Evolutionary conservation across 1,284 basidiomycete species (phyloP), one percentile per base, ranked within the genome.

Genomic region (Sutorius eximius): DNA sequence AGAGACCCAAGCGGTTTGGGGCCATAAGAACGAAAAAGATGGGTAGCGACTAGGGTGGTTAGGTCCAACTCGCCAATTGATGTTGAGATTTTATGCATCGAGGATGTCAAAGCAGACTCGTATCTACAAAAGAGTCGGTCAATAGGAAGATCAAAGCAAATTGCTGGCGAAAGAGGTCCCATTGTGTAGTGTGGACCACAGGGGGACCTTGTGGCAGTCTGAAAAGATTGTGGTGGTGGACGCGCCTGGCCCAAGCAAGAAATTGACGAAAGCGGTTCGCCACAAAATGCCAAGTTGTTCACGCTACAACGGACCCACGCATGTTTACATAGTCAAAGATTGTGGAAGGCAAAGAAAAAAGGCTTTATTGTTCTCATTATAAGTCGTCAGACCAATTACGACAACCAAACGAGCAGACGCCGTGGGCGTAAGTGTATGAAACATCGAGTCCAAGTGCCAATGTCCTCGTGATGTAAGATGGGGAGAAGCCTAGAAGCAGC

Each of bases 61-160:
- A n/a, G 24, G 36, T 30, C 16, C 38, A 48, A 5, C 47, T 24
- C 40, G 30, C 49, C 27, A 41, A 11, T 5, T 33, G 37, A 34
- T 38, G n/a, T 37, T 20, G 22, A 30, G 13, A 10, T 36, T 20
- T 54, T 61, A 55, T 54, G 51, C 22, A 13, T 18, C 12, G 29
- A 22, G 16, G 8, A 7, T 10, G 36, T 63, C 61, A 58, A 63
- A 63, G 58, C 58, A 45, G 37, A 18, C 3, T 41, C 37, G 3
- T 10, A 8, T 22, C 38, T 45, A 47, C 29, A 33, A 44, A 33
- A 10, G 34, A 43, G 37, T 24, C 27, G 52, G 43, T 57, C 53
- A 42, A 60, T 27, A 38, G 24, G 9, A 15, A 37, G 36, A 12
- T 40, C 38, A 56, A 46, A 45, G 47, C 52, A 0, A 30, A 18